These are phyloP conservation scores for Oenanthe javanica DNA, from an alignment of 140 eudicot genomes.

Conservation along the genomic window DNA sequence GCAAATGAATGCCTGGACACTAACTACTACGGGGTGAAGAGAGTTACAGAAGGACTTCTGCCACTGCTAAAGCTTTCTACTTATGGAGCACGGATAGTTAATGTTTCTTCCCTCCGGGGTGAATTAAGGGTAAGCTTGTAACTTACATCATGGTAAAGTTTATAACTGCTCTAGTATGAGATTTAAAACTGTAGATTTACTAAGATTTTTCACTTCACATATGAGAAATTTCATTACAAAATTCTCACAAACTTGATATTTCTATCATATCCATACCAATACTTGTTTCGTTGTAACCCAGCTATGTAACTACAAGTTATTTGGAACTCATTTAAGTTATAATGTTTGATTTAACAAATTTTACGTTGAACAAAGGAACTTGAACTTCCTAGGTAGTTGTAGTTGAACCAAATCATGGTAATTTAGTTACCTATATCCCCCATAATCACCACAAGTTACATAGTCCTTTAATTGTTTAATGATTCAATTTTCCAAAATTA, in stretches of 20 bases:
- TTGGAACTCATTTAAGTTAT: no score
- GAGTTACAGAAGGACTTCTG: constrained; percentile 63
- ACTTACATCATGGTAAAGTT: neutral
- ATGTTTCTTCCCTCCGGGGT: constrained; percentile 62
- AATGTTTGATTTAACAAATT: no score
- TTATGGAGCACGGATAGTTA: constrained; percentile 66
- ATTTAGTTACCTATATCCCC: no score
- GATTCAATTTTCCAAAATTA: no score
- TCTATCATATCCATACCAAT: neutral
- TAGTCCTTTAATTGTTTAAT: no score
- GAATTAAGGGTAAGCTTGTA: constrained; percentile 45
- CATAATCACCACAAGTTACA: no score
- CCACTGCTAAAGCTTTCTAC: constrained; percentile 58
- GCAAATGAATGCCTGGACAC: constrained; percentile 66
- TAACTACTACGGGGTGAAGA: constrained; percentile 78
- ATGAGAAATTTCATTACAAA: no score
- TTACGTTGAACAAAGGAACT: no score
- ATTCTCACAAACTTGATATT: neutral
- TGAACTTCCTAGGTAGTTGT: no score
- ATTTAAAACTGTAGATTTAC: neutral
- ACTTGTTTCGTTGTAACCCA: no score
- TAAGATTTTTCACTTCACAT: neutral
- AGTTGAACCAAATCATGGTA: no score
- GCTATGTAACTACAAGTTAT: no score
- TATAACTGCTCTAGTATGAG: neutral